Evolutionary conservation across 2,329 filamentous ascomycete genomes (phyloP).

Genomic region (Shiraia sp.): DNA sequence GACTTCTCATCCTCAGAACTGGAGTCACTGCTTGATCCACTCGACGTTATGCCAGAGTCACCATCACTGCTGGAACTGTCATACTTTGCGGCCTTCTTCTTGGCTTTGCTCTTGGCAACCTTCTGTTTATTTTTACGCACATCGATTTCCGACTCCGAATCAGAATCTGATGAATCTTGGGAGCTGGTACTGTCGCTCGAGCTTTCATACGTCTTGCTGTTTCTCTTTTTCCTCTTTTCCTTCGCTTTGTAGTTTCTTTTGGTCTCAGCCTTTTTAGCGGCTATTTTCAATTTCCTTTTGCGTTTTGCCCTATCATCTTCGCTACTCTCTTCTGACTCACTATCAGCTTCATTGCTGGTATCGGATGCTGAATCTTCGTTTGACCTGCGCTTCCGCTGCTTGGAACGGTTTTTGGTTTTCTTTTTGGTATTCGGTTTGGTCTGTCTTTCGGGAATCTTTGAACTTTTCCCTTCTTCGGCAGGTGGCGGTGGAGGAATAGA

Average conservation of each 20-base stretch:
- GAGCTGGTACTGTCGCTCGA: conserved; percentile 21
- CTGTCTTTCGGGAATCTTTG: conserved; percentile 7
- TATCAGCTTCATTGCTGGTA: conserved; percentile 17
- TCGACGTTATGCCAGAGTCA: conserved; percentile 15
- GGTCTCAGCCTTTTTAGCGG: conserved; percentile 11
- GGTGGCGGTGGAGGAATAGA: conserved; percentile 4
- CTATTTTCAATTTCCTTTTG: conserved; percentile 22
- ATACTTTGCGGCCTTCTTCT: conserved; percentile 28
- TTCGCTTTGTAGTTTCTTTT: conserved; percentile 28
- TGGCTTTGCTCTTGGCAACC: conserved; percentile 21
- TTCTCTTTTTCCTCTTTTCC: conserved; percentile 27
- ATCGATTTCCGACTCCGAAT: conserved; percentile 15
- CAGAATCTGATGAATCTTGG: conserved; percentile 18
- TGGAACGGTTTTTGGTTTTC: conserved; percentile 15
- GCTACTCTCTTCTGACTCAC: conserved; percentile 20
- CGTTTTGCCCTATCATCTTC: conserved; percentile 28
- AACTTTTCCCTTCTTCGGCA: conserved; percentile 12
- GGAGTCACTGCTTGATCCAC: conserved; percentile 17
- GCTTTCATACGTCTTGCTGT: conserved; percentile 21
- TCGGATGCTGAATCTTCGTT: conserved; percentile 29
- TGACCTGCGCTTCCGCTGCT: conserved; percentile 21
- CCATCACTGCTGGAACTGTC: conserved; percentile 21
- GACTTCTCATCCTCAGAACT: conserved; percentile 18
- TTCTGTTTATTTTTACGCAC: conserved; percentile 19
- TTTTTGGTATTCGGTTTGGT: conserved; percentile 10